A percentile compares a stretch with the other conserved stretches of the same genome.
Conservation (phyloP, 306 rosid species). For the Boehmeria nivea region DNA sequence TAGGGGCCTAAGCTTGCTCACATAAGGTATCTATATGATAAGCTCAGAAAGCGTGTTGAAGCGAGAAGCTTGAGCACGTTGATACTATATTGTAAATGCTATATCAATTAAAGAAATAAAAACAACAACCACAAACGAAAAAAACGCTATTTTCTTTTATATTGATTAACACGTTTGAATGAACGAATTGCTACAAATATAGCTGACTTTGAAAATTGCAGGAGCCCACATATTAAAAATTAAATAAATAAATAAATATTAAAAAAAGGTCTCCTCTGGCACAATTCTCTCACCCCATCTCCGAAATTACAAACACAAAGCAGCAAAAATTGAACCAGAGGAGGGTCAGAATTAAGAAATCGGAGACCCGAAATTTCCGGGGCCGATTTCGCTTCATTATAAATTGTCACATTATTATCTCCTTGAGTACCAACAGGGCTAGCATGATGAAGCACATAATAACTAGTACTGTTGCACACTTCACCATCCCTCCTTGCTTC, state of each 20-base stretch:
- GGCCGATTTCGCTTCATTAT: too few relatives aligned
- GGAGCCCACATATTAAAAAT: too few relatives aligned
- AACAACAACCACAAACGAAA: neutral
- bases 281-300: too few relatives aligned
- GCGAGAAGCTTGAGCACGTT: too few relatives aligned
- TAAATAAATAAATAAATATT: too few relatives aligned
- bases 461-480: slow-evolving; percentile 67
- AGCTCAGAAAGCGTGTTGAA: too few relatives aligned
- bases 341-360: too few relatives aligned
- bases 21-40: too few relatives aligned
- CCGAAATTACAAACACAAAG: neutral
- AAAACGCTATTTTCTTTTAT: neutral
- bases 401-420: slow-evolving; percentile 43
- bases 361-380: too few relatives aligned
- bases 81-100: neutral
- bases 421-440: slow-evolving; percentile 61
- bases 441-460: slow-evolving; percentile 74
- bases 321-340: neutral
- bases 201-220: too few relatives aligned
- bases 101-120: neutral
- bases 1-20: too few relatives aligned
- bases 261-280: too few relatives aligned
- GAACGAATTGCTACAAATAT: neutral
- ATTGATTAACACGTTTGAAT: neutral
- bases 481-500: slow-evolving; percentile 72